phyloP scores from a whole-genome alignment of 257 asterid genomes.

The Ehretia macrophylla region DNA sequence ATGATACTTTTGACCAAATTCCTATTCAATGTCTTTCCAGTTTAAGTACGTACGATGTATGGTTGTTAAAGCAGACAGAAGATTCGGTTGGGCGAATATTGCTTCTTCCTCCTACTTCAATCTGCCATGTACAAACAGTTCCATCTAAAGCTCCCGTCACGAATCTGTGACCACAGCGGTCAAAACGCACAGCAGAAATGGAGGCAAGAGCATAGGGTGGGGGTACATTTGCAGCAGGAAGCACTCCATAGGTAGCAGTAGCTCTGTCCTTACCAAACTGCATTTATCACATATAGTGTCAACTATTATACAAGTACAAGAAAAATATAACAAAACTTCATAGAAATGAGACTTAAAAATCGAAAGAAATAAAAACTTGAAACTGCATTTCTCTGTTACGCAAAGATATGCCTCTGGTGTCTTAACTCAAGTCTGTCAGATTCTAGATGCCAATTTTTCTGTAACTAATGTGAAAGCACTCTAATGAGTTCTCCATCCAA shows the following conservation, averaged over 20 bases:
- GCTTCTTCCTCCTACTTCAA: slow-evolving; percentile 98
- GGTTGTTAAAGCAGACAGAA: slow-evolving; percentile 81
- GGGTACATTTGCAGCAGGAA: slow-evolving; percentile 94
- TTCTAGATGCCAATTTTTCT: no score
- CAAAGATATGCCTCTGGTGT: no score
- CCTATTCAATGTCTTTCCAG: no score
- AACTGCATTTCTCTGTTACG: background rate
- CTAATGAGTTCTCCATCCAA: no score
- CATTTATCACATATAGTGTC: slow-evolving; percentile 25
- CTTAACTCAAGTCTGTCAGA: no score
- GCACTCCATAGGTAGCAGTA: slow-evolving; percentile 93
- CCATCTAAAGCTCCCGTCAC: slow-evolving; percentile 94
- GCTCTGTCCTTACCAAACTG: slow-evolving; percentile 94
- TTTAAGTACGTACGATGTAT: slow-evolving; percentile 64
- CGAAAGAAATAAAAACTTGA: background rate
- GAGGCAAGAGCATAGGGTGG: slow-evolving; percentile 93
- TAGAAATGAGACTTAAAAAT: background rate
- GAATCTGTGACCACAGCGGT: slow-evolving; percentile 88
- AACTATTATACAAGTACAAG: slow-evolving; percentile 12
- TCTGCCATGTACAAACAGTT: slow-evolving; percentile 96
- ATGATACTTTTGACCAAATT: no score
- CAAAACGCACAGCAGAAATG: slow-evolving; percentile 80
- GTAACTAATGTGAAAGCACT: no score
- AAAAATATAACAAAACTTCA: slow-evolving; percentile 1
- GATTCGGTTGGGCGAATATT: slow-evolving; percentile 85